Percentiles rank a stretch among this genome's conserved stretches.
Conservation (phyloP, 306 rosid genomes). For the Inga leiocalycina region DNA sequence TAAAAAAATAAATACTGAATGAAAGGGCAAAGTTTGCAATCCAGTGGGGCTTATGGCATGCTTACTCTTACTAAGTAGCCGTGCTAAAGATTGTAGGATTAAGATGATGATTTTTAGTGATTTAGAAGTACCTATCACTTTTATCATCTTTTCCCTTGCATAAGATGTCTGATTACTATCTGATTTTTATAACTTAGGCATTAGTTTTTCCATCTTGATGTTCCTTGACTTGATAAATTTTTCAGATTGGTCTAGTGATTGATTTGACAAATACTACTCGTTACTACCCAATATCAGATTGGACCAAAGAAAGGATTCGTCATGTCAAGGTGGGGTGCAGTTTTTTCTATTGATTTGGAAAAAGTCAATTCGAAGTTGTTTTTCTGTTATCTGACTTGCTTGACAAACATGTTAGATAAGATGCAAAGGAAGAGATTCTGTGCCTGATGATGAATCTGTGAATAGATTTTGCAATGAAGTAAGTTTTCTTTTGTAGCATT, state of each 20-base stretch:
- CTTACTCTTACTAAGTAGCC: conserved; percentile 12
- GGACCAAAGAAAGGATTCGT: conserved; percentile 81
- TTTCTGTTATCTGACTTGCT: conserved; percentile 32
- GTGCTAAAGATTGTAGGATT: conserved; percentile 22
- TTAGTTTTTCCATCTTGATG: conserved; percentile 29
- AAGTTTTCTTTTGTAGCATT: conserved; percentile 37
- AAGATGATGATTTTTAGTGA: conserved; percentile 20
- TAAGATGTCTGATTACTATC: conserved; percentile 20
- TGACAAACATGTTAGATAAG: conserved; percentile 62
- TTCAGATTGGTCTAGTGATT: conserved; percentile 97
- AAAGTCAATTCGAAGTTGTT: conserved; percentile 22
- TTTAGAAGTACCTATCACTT: conserved; percentile 14
- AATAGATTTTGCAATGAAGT: conserved; percentile 77
- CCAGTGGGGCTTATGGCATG: background rate
- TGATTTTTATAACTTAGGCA: conserved; percentile 6
- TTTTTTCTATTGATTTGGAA: conserved; percentile 23
- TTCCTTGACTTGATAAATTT: conserved; percentile 36
- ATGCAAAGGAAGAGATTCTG: conserved; percentile 88
- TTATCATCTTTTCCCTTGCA: conserved; percentile 26
- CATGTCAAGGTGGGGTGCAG: conserved; percentile 68
- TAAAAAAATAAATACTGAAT: background rate
- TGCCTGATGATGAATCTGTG: conserved; percentile 86
- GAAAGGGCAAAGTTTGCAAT: conserved; percentile 27
- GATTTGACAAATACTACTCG: conserved; percentile 89
- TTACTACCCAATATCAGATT: conserved; percentile 76